phyloP scores from a whole-genome alignment of 2,329 filamentous ascomycete species.

The Chrysoporthe puriensis region DNA sequence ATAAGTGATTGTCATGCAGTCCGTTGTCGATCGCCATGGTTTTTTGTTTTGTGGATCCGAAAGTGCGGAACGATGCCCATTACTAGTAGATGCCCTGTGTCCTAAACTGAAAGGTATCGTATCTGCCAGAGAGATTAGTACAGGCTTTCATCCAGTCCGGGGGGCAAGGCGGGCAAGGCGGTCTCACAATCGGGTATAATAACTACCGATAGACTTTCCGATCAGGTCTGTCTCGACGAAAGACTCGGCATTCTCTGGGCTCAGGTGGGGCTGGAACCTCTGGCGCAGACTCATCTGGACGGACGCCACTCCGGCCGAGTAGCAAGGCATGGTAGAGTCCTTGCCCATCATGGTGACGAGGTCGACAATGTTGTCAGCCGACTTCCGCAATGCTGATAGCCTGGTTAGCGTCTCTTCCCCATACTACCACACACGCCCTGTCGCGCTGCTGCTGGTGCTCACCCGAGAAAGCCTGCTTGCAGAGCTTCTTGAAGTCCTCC shows the following conservation, averaged over 20 bases:
- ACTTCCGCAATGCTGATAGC: constrained; percentile 67
- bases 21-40: constrained; percentile 6
- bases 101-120: constrained; percentile 85
- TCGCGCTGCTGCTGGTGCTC: constrained; percentile 33
- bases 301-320: constrained; percentile 71
- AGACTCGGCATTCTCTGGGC: constrained; percentile 77
- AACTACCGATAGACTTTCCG: constrained; percentile 80
- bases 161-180: too few species aligned
- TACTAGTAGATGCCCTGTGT: constrained; percentile 82
- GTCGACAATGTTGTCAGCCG: constrained; percentile 80
- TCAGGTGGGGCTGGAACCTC: constrained; percentile 80
- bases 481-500: constrained; percentile 75
- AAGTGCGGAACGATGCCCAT: constrained; percentile 2
- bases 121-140: constrained; percentile 50
- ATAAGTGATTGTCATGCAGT: constrained; percentile 11
- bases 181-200: constrained; percentile 80
- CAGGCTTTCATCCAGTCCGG: neutral
- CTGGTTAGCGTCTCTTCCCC: constrained; percentile 26
- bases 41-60: constrained; percentile 15
- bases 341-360: constrained; percentile 83
- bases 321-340: constrained; percentile 85
- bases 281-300: constrained; percentile 72
- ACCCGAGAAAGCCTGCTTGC: constrained; percentile 85
- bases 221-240: constrained; percentile 82
- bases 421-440: neutral